Evolutionary conservation across 768 basidiomycete species (phyloP).

Genomic region (Hydnomerulius pinastri): DNA sequence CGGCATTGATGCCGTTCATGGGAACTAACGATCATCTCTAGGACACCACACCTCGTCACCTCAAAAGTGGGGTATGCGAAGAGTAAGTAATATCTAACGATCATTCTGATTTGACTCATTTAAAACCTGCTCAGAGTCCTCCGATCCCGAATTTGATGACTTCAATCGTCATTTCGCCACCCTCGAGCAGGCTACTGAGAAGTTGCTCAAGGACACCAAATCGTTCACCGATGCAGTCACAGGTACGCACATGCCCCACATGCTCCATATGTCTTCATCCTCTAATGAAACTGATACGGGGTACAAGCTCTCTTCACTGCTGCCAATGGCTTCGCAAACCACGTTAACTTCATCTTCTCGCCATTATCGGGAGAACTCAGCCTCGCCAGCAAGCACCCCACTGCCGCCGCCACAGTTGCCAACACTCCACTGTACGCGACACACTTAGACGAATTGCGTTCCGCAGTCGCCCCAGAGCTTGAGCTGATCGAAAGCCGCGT

Average conservation of each 20-base stretch:
- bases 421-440: slow-evolving; percentile 74
- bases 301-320: slow-evolving; percentile 63
- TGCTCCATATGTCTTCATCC: background rate
- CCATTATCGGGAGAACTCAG: slow-evolving; percentile 78
- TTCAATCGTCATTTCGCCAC: slow-evolving; percentile 74
- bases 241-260: slow-evolving; percentile 38
- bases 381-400: slow-evolving; percentile 75
- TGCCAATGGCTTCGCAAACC: slow-evolving; percentile 62
- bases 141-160: slow-evolving; percentile 90
- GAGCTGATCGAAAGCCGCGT: slow-evolving; percentile 92
- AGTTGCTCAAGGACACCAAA: slow-evolving; percentile 90
- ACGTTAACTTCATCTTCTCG: slow-evolving; percentile 63
- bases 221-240: slow-evolving; percentile 83
- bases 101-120: slow-evolving; percentile 4
- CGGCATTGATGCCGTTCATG: background rate
- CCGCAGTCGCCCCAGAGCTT: slow-evolving; percentile 82
- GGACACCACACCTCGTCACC: slow-evolving; percentile 90
- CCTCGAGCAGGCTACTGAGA: slow-evolving; percentile 82
- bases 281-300: slow-evolving; percentile 3
- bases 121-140: slow-evolving; percentile 53
- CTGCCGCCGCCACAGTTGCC: slow-evolving; percentile 72
- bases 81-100: slow-evolving; percentile 56
- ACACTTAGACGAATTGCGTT: slow-evolving; percentile 80
- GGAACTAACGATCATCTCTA: slow-evolving; percentile 28
- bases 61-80: slow-evolving; percentile 89